Evolutionary conservation across 768 basidiomycete genomes (phyloP).

Genomic region (Termitomyces sp.): DNA sequence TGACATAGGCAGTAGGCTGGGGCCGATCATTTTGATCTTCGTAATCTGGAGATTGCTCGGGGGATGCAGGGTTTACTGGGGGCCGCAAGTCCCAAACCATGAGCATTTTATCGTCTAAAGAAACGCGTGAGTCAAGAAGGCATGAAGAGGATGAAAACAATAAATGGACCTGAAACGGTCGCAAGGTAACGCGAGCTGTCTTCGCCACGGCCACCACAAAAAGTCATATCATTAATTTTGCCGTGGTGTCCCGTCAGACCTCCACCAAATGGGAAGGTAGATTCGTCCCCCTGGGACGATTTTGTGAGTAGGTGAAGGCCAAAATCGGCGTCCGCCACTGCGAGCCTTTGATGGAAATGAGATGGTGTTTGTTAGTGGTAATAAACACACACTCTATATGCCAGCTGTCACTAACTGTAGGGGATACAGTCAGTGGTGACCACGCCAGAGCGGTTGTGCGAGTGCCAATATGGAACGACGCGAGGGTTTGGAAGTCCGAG

Average conservation of each 20-base stretch:
- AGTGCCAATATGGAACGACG: slow-evolving; percentile 72
- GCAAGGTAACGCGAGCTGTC: slow-evolving; percentile 75
- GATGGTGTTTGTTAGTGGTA: not conserved
- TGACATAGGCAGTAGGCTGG: slow-evolving; percentile 77
- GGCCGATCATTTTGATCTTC: slow-evolving; percentile 38
- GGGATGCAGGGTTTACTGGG: slow-evolving; percentile 41
- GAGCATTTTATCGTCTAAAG: slow-evolving; percentile 74
- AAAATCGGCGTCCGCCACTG: slow-evolving; percentile 66
- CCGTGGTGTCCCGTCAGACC: slow-evolving; percentile 82
- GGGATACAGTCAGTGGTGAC: slow-evolving; percentile 70
- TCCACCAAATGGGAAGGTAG: slow-evolving; percentile 71
- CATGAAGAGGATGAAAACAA: slow-evolving; percentile 6
- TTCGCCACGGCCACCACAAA: slow-evolving; percentile 71
- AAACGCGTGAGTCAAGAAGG: slow-evolving; percentile 3
- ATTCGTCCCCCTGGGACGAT: slow-evolving; percentile 43
- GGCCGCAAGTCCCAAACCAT: slow-evolving; percentile 88
- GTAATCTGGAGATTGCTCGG: slow-evolving; percentile 27
- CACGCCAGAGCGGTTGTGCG: slow-evolving; percentile 76
- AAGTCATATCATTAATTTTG: slow-evolving; percentile 73
- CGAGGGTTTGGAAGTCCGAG: slow-evolving; percentile 48
- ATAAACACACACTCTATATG: slow-evolving; percentile 57
- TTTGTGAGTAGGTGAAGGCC: slow-evolving; percentile 71
- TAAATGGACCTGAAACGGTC: slow-evolving; percentile 66
- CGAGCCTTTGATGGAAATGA: slow-evolving; percentile 46
- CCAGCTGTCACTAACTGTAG: slow-evolving; percentile 65